Evolutionary conservation across 1,139 yeast species (phyloP).

Genomic region (Waltiozyma sp.): DNA sequence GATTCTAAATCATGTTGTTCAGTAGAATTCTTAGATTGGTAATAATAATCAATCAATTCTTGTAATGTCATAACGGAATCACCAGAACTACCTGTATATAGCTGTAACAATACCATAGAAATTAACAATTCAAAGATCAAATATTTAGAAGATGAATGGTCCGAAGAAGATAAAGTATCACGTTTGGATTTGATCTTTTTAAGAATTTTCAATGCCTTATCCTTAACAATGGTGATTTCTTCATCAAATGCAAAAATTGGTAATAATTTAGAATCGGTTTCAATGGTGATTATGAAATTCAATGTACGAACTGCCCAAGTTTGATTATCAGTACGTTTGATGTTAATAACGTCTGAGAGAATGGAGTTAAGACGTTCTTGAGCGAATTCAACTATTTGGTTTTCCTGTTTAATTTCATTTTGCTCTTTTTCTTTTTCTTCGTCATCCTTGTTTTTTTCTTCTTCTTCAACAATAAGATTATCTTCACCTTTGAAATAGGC

Average conservation of each 20-base stretch:
- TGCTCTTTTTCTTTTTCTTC: slow-evolving; percentile 1
- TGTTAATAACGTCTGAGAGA: slow-evolving; percentile 44
- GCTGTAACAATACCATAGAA: slow-evolving; percentile 68
- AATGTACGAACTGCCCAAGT: slow-evolving; percentile 52
- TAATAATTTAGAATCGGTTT: slow-evolving; percentile 6
- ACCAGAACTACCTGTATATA: slow-evolving; percentile 58
- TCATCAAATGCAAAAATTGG: slow-evolving; percentile 43
- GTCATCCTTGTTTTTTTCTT: slow-evolving; percentile 1
- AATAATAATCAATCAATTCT: slow-evolving; percentile 53
- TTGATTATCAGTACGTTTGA: slow-evolving; percentile 31
- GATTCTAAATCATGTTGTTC: slow-evolving; percentile 22
- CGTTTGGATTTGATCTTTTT: slow-evolving; percentile 32
- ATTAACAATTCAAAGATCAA: slow-evolving; percentile 51
- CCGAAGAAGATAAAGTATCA: slow-evolving; percentile 27
- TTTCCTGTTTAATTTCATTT: slow-evolving; percentile 6
- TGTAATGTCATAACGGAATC: slow-evolving; percentile 70
- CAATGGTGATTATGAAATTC: slow-evolving; percentile 17
- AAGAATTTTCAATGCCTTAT: slow-evolving; percentile 41
- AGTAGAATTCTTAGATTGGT: slow-evolving; percentile 25
- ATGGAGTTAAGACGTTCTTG: slow-evolving; percentile 57
- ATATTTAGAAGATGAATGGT: slow-evolving; percentile 22
- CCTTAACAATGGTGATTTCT: slow-evolving; percentile 36
- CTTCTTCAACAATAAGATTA: slow-evolving; percentile 1
- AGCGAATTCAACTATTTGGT: slow-evolving; percentile 29
- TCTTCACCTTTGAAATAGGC: slow-evolving; percentile 39